phyloP scores from a whole-genome alignment of 75 land plant species.

The Adiantum capillusveneris region DNA sequence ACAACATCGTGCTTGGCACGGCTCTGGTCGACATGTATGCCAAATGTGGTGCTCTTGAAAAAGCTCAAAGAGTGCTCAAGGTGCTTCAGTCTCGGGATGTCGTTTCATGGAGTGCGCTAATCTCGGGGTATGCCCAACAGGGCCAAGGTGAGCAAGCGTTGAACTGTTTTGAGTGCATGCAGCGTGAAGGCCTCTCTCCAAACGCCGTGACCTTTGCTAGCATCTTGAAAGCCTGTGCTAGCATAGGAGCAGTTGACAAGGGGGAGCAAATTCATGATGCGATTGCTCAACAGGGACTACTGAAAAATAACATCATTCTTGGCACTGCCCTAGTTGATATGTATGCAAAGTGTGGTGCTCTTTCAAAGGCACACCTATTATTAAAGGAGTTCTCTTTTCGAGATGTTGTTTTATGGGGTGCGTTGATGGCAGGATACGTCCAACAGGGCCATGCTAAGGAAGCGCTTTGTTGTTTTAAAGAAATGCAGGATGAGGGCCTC shows the following conservation, averaged over 20 bases:
- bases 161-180: constrained; percentile 3
- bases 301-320: constrained; percentile 21
- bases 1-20: constrained; percentile 14
- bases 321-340: constrained; percentile 21
- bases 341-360: constrained; percentile 26
- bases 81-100: background rate
- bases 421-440: background rate
- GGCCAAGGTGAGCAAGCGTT: constrained; percentile 12
- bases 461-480: too few species aligned
- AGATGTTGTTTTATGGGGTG: background rate
- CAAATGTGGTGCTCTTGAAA: constrained; percentile 14
- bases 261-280: constrained; percentile 15
- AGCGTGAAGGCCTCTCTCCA: constrained; percentile 7
- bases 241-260: constrained; percentile 10
- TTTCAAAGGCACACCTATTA: constrained; percentile 20
- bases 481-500: too few species aligned
- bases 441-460: too few species aligned
- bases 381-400: constrained; percentile 17
- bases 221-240: constrained; percentile 23
- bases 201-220: constrained; percentile 19
- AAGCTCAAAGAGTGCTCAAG: constrained; percentile 17
- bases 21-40: constrained; percentile 33
- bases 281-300: constrained; percentile 5
- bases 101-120: constrained; percentile 26
- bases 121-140: constrained; percentile 17